A percentile compares a stretch with the other conserved stretches of the same genome.
These are phyloP conservation scores for Leersia perrieri DNA, from an alignment of 176 grass and related monocot species.

Conservation along the genomic window DNA sequence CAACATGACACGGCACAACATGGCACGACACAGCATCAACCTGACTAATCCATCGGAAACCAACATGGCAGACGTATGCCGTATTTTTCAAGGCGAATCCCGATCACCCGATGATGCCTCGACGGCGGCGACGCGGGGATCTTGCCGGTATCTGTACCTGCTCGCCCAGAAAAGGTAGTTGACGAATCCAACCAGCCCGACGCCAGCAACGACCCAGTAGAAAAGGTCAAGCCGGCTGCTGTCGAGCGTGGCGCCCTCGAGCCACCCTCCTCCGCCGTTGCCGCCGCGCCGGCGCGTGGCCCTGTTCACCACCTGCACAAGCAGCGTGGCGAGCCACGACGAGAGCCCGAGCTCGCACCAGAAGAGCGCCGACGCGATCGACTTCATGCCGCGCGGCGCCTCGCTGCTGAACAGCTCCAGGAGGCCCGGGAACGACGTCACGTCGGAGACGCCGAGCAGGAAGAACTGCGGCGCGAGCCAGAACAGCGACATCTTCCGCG, in stretches of 20 bases:
- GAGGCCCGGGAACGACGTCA: slow-evolving; percentile 55
- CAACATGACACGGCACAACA: no score
- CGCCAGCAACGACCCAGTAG: slow-evolving; percentile 52
- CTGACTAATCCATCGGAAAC: no score
- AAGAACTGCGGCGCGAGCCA: slow-evolving; percentile 58
- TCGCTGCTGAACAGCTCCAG: slow-evolving; percentile 72
- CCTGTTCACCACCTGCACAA: slow-evolving; percentile 32
- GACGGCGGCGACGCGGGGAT: neutral
- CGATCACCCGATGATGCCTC: neutral
- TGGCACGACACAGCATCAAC: no score
- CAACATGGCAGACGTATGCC: neutral
- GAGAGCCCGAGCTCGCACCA: slow-evolving; percentile 52
- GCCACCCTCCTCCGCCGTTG: slow-evolving; percentile 43
- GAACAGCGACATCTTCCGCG: slow-evolving; percentile 65
- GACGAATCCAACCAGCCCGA: slow-evolving; percentile 43
- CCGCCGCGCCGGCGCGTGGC: slow-evolving; percentile 10
- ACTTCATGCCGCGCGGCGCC: slow-evolving; percentile 57
- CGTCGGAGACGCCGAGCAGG: slow-evolving; percentile 50
- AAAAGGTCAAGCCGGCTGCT: slow-evolving; percentile 63
- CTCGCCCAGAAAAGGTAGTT: slow-evolving; percentile 63
- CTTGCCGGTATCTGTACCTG: slow-evolving; percentile 49
- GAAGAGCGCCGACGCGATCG: slow-evolving; percentile 53
- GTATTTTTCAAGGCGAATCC: neutral
- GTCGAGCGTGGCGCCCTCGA: slow-evolving; percentile 60
- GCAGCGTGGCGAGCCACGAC: slow-evolving; percentile 36